Evolutionary conservation across 345 rosid genomes (phyloP).

Genomic region (Arabidopsis arenosa): DNA sequence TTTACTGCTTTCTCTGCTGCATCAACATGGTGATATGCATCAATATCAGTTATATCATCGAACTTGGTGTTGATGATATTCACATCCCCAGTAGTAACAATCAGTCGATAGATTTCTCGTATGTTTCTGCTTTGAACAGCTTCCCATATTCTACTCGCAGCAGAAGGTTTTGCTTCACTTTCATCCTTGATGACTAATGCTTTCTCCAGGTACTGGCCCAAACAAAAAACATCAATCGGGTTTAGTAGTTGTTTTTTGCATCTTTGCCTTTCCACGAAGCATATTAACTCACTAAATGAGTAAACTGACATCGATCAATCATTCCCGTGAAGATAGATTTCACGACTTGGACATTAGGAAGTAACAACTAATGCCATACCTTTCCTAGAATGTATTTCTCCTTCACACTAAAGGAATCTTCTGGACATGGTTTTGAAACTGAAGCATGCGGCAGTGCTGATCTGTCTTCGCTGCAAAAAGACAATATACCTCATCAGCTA

Average conservation of each 20-base stretch:
- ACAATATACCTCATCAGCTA: constrained; percentile 19
- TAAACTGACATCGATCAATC: not conserved
- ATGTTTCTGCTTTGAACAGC: constrained; percentile 72
- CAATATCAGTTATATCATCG: constrained; percentile 54
- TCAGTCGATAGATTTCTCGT: constrained; percentile 70
- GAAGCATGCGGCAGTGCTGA: constrained; percentile 41
- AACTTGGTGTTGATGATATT: constrained; percentile 65
- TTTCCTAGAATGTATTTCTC: constrained; percentile 82
- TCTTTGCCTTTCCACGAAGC: not conserved
- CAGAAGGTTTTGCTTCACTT: constrained; percentile 38
- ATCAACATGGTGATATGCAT: constrained; percentile 53
- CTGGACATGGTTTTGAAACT: constrained; percentile 69
- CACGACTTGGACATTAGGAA: constrained; percentile 1
- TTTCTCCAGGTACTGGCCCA: constrained; percentile 75
- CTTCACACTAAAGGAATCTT: constrained; percentile 58
- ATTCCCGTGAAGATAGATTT: constrained; percentile 9
- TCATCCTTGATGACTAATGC: constrained; percentile 56
- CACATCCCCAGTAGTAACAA: constrained; percentile 56
- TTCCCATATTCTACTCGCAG: constrained; percentile 65
- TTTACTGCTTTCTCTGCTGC: constrained; percentile 39
- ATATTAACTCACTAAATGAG: not conserved
- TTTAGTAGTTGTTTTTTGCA: constrained; percentile 3
- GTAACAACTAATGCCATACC: constrained; percentile 51
- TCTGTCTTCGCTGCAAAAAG: constrained; percentile 55
- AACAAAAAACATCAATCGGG: constrained; percentile 31